Percentiles rank a stretch among this genome's conserved stretches.
Conservation (phyloP, 108 stramenopile species). For the Nitzschia sp. region DNA sequence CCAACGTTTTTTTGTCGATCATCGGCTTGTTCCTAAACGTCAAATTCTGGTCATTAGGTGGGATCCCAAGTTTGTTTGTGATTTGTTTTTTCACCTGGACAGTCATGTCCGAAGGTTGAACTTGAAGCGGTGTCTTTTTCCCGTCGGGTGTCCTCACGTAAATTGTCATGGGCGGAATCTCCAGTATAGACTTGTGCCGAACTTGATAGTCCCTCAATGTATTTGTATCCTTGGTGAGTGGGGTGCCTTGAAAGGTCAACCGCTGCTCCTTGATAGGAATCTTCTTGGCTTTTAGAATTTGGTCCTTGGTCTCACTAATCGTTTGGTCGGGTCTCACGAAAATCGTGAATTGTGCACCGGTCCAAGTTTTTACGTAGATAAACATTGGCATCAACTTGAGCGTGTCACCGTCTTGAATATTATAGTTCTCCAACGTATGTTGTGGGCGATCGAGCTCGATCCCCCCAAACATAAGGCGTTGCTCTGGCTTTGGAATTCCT, state of each 20-base stretch:
- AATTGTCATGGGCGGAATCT: constrained; percentile 26
- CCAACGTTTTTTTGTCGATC: constrained; percentile 18
- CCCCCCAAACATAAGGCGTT: constrained; percentile 17
- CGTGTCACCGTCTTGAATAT: constrained; percentile 15
- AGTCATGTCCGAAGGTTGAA: constrained; percentile 20
- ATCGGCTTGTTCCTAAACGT: constrained; percentile 19
- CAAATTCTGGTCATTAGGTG: constrained; percentile 7
- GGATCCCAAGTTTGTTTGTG: not conserved
- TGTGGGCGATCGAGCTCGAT: constrained; percentile 5
- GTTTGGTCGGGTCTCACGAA: constrained; percentile 17
- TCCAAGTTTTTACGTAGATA: constrained; percentile 25
- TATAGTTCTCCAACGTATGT: constrained; percentile 20
- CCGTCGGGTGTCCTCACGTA: constrained; percentile 19
- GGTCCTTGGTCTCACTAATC: constrained; percentile 14
- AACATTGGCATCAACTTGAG: constrained; percentile 30
- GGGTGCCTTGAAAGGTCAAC: constrained; percentile 10
- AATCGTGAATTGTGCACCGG: constrained; percentile 11
- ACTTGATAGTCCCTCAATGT: constrained; percentile 11
- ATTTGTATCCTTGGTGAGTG: constrained; percentile 9
- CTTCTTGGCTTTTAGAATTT: constrained; percentile 9
- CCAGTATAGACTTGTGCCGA: constrained; percentile 9
- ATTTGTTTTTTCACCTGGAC: constrained; percentile 25
- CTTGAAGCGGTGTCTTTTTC: not conserved
- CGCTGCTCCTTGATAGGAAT: constrained; percentile 17
- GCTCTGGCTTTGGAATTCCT: constrained; percentile 24